A percentile compares a stretch with the other conserved stretches of the same genome.
Conservation (phyloP, 1,284 basidiomycete species). For the Porogramme epimiltina region DNA sequence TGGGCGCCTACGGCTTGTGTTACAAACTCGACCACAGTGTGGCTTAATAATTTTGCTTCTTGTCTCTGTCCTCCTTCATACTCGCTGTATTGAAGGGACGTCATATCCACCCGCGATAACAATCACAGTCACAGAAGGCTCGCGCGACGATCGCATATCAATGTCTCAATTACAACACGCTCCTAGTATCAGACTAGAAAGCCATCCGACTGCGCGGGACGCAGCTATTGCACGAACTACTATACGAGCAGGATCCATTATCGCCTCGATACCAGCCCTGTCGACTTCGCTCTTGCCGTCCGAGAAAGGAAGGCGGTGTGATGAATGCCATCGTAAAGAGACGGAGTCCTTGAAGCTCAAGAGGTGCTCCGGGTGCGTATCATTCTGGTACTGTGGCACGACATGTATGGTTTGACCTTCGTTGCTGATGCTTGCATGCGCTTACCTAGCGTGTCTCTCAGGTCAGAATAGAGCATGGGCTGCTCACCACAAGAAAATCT, state of each 20-base stretch:
- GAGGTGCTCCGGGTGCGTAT: conserved; percentile 63
- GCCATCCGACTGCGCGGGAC: conserved; percentile 51
- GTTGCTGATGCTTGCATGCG: background rate
- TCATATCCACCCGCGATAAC: no score
- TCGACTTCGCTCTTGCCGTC: conserved; percentile 50
- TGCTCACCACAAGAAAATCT: conserved; percentile 61
- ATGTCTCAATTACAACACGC: no score
- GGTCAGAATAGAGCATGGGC: conserved; percentile 72
- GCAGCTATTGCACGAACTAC: conserved; percentile 44
- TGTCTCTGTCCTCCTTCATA: no score
- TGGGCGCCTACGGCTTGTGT: no score
- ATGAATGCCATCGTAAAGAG: conserved; percentile 50
- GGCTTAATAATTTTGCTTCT: no score
- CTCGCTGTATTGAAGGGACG: no score
- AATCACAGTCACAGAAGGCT: no score
- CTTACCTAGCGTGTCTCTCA: conserved; percentile 29
- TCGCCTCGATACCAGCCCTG: conserved; percentile 49
- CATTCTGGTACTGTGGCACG: conserved; percentile 70
- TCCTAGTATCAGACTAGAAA: conserved; percentile 33
- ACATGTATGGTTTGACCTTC: conserved; percentile 47
- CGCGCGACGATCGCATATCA: no score
- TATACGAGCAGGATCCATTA: conserved; percentile 44
- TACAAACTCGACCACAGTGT: no score
- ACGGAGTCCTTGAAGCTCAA: conserved; percentile 33
- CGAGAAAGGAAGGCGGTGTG: conserved; percentile 66